Conservation (phyloP, 371 early-diverging fungal genomes). For the Entomophthora muscae region DNA sequence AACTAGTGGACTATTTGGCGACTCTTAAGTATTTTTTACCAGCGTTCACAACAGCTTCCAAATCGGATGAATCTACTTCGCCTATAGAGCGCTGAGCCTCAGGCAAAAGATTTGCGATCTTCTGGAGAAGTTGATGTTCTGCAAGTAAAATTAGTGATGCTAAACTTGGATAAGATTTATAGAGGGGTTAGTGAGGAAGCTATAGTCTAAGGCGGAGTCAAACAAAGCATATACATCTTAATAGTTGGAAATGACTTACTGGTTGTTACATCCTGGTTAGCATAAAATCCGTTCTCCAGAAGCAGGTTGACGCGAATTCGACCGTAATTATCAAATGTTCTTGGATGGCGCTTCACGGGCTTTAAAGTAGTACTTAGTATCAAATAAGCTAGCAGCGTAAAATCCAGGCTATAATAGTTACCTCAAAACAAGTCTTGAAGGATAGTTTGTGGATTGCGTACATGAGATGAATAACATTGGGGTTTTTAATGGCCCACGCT, state of each 20-base stretch:
- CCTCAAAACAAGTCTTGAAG: constrained; percentile 2
- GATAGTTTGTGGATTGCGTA: neutral
- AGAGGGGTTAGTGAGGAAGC: neutral
- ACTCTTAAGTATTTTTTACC: neutral
- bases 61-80: neutral
- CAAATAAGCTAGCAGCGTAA: neutral
- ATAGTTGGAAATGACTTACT: neutral
- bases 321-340: constrained; percentile 3
- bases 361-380: neutral
- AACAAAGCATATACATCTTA: neutral
- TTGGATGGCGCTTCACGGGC: constrained; percentile 2
- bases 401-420: neutral
- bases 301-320: constrained; percentile 1
- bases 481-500: neutral
- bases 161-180: neutral
- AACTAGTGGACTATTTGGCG: neutral
- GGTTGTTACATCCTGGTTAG: neutral
- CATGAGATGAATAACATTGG: neutral
- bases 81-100: neutral
- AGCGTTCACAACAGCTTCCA: neutral
- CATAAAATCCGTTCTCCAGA: constrained; percentile 4
- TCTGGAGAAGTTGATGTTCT: constrained; percentile 1
- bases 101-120: constrained; percentile 2
- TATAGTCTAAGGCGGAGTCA: neutral
- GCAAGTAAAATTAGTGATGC: neutral